Percentiles rank a stretch among this genome's conserved stretches.
Conservation (phyloP, 2,329 filamentous ascomycete genomes). For the Diaporthe batatas region DNA sequence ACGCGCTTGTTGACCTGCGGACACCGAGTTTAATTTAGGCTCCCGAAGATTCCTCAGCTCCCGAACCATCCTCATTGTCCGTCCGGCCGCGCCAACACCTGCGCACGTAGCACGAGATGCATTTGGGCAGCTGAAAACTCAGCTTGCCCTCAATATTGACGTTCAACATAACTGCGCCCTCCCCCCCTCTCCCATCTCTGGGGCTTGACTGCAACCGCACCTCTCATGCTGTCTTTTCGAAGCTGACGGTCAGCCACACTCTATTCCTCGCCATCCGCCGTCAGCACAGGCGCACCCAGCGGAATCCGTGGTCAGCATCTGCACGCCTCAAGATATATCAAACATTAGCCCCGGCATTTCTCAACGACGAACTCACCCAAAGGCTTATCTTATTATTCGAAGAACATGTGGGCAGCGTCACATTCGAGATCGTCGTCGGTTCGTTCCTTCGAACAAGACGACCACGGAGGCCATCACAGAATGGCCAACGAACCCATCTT, state of each 20-base stretch:
- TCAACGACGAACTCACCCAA: not conserved
- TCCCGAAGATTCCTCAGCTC: slow-evolving; percentile 15
- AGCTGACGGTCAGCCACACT: slow-evolving; percentile 19
- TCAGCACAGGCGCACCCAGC: not conserved
- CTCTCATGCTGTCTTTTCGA: not conserved
- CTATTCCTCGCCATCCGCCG: not conserved
- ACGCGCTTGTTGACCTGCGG: not conserved
- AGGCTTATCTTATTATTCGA: not conserved
- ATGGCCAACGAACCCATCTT: slow-evolving; percentile 24
- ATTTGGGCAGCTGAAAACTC: slow-evolving; percentile 16
- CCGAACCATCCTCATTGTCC: slow-evolving; percentile 7
- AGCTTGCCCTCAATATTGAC: not conserved
- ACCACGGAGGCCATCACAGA: not conserved
- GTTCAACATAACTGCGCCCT: slow-evolving; percentile 3
- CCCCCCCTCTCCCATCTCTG: not conserved
- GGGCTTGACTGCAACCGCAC: not conserved
- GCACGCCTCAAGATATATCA: slow-evolving; percentile 3
- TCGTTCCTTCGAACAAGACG: not conserved
- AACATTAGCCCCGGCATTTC: slow-evolving; percentile 1
- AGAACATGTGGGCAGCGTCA: not conserved
- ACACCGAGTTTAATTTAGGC: slow-evolving; percentile 32
- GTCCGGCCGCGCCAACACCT: not conserved
- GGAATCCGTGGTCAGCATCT: not conserved
- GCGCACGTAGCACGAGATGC: not conserved
- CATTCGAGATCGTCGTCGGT: not conserved